phyloP scores from a whole-genome alignment of 2,329 filamentous ascomycete genomes.

The Rugonectria rugulosa region DNA sequence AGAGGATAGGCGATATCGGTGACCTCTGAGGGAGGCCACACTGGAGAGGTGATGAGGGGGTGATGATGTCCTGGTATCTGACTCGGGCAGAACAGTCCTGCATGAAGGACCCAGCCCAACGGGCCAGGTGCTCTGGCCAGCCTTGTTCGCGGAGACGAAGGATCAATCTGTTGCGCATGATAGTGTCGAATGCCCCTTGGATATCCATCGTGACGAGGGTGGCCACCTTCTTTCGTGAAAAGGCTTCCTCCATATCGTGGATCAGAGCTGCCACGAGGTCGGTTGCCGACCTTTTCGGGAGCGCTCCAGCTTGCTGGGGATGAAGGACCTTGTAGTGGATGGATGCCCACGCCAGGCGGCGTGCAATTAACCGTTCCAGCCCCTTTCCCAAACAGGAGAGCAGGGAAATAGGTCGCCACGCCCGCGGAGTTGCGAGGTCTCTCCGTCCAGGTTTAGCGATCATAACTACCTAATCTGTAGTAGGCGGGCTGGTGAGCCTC shows the following conservation, averaged over 20 bases:
- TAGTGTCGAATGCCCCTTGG: constrained; percentile 29
- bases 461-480: no score
- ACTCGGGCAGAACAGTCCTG: neutral
- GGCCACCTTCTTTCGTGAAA: constrained; percentile 17
- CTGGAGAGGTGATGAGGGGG: neutral
- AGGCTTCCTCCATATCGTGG: constrained; percentile 30
- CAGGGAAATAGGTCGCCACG: neutral
- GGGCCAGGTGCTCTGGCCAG: no score
- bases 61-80: neutral
- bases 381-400: neutral
- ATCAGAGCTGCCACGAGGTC: constrained; percentile 21
- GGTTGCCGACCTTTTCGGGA: neutral
- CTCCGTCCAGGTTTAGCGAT: neutral
- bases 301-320: neutral
- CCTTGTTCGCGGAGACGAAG: constrained; percentile 17
- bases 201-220: constrained; percentile 28
- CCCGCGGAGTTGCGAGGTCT: neutral
- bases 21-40: no score
- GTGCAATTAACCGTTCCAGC: no score
- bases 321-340: neutral
- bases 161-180: constrained; percentile 28
- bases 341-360: no score
- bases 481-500: no score
- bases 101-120: neutral
- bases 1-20: no score